Evolutionary conservation across 1,284 basidiomycete species (phyloP).

Genomic region (Cryptococcus sp.): DNA sequence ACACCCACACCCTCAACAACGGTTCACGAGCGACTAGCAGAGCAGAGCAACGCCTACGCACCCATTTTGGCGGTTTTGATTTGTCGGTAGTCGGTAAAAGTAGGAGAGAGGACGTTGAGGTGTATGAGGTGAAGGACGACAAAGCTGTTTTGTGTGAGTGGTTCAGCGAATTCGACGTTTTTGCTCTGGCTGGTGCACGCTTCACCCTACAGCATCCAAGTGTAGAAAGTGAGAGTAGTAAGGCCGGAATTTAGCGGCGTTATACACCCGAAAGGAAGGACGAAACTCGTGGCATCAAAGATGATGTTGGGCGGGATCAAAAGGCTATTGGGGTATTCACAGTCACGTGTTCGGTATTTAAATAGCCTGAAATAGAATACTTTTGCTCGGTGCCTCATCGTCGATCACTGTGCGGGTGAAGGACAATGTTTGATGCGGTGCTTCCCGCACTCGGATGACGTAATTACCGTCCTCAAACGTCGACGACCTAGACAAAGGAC

Average conservation of each 20-base stretch:
- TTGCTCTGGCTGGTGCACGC: not conserved
- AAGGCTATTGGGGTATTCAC: no score
- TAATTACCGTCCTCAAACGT: no score
- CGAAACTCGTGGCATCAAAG: constrained; percentile 4
- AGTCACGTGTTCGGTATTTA: no score
- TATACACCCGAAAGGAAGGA: constrained; percentile 1
- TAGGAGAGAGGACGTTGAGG: constrained; percentile 5
- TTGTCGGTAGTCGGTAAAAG: constrained; percentile 8
- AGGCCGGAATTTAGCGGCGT: constrained; percentile 30
- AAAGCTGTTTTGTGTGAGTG: not conserved
- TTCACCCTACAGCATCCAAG: not conserved
- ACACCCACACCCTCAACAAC: not conserved
- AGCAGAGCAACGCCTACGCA: constrained; percentile 20
- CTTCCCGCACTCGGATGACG: no score
- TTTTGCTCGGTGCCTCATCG: no score
- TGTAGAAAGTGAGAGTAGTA: not conserved
- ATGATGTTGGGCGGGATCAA: not conserved
- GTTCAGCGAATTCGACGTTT: constrained; percentile 3
- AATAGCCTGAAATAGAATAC: no score
- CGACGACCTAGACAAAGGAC: no score
- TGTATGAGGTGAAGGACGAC: not conserved
- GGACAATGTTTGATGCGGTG: no score
- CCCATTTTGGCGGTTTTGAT: constrained; percentile 43
- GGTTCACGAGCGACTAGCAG: not conserved
- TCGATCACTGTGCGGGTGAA: no score